These are phyloP conservation scores for Orychophragmus violaceus DNA, from an alignment of 345 rosid species.

Conservation along the genomic window DNA sequence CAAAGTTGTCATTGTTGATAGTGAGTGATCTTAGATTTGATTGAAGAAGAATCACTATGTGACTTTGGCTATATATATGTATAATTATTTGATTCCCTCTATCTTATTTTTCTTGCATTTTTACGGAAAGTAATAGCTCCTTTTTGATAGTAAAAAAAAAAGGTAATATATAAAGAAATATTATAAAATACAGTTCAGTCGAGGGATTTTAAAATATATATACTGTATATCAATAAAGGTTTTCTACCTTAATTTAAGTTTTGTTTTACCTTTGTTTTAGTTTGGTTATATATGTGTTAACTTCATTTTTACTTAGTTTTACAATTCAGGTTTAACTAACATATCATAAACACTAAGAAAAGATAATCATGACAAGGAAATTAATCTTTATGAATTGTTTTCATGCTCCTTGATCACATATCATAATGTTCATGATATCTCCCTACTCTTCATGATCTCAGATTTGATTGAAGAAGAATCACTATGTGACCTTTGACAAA, in stretches of 20 bases:
- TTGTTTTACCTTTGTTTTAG: neutral
- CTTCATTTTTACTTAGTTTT: neutral
- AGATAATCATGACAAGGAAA: too few species aligned
- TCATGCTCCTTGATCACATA: too few species aligned
- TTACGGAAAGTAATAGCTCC: conserved; percentile 12
- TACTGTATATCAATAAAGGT: too few species aligned
- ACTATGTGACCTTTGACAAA: conserved; percentile 30
- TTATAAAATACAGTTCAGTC: conserved; percentile 15
- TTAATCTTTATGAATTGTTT: too few species aligned
- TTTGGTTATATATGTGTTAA: neutral
- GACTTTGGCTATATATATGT: conserved; percentile 22
- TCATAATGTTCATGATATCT: too few species aligned
- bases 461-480: conserved; percentile 27
- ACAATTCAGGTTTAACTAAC: neutral
- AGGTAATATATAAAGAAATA: conserved; percentile 4
- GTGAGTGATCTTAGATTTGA: conserved; percentile 25
- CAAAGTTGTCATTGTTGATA: conserved; percentile 30
- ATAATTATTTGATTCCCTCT: conserved; percentile 6
- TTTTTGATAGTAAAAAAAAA: neutral
- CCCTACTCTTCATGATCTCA: too few species aligned
- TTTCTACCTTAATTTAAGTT: neutral
- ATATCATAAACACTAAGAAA: neutral
- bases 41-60: conserved; percentile 29
- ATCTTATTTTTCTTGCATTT: conserved; percentile 6
- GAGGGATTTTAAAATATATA: neutral